Conservation (phyloP, 768 basidiomycete genomes). For the Kwoniella sp. region DNA sequence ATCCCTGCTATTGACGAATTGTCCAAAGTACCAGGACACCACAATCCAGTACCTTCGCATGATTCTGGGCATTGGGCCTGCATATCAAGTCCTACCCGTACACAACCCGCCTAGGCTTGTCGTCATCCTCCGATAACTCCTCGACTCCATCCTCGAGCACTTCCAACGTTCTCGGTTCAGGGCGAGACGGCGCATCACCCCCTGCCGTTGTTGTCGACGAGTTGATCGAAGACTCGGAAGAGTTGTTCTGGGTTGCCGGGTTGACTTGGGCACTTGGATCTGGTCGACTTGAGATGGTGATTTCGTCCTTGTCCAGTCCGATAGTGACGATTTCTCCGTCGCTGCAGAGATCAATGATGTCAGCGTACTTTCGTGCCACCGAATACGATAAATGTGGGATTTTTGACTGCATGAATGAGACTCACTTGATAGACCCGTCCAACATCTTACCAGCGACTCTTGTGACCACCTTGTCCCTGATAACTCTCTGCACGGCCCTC, state of each 20-base stretch:
- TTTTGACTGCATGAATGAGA: background rate
- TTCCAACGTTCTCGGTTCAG: slow-evolving; percentile 33
- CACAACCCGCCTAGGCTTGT: slow-evolving; percentile 15
- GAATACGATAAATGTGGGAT: too few relatives aligned
- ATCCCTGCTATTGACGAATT: too few relatives aligned
- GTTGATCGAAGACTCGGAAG: background rate
- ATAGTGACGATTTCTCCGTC: slow-evolving; percentile 72
- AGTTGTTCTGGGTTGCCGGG: background rate
- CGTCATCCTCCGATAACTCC: slow-evolving; percentile 16
- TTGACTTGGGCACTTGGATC: slow-evolving; percentile 25
- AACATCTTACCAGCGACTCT: slow-evolving; percentile 79
- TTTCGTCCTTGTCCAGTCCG: slow-evolving; percentile 59
- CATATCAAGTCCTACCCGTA: slow-evolving; percentile 10
- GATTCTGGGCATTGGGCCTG: too few relatives aligned
- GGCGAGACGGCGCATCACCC: background rate
- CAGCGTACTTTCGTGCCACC: background rate
- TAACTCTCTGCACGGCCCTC: slow-evolving; percentile 81
- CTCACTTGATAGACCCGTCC: slow-evolving; percentile 73
- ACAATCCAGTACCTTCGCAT: too few relatives aligned
- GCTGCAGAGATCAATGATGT: slow-evolving; percentile 50
- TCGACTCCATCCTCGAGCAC: slow-evolving; percentile 35
- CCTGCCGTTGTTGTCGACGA: background rate
- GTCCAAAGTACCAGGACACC: too few relatives aligned
- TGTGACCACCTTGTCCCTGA: slow-evolving; percentile 77
- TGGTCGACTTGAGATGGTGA: slow-evolving; percentile 49